Conservation (phyloP, 1,139 yeast species). For the Scheffersomyces insectosa region DNA sequence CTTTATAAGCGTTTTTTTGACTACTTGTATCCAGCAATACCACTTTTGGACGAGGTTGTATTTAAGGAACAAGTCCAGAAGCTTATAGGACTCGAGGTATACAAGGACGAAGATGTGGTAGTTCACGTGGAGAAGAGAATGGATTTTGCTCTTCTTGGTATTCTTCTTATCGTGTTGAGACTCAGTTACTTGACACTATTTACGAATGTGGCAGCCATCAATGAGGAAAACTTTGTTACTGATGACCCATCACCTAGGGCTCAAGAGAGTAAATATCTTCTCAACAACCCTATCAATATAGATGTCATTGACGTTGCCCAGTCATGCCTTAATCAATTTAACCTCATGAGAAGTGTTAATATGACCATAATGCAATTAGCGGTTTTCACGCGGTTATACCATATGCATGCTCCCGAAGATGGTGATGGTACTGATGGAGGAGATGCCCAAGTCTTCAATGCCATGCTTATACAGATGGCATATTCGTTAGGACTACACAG, state of each 20-base stretch:
- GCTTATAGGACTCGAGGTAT: conserved; percentile 18
- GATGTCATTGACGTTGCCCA: conserved; percentile 38
- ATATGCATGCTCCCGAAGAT: conserved; percentile 51
- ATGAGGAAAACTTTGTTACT: conserved; percentile 26
- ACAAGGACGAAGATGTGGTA: conserved; percentile 11
- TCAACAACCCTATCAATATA: conserved; percentile 31
- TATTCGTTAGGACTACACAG: conserved; percentile 48
- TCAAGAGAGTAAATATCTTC: conserved; percentile 25
- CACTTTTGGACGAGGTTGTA: conserved; percentile 49
- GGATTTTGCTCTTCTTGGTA: conserved; percentile 27
- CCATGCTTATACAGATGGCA: conserved; percentile 44
- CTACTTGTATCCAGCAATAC: conserved; percentile 49
- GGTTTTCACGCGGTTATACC: conserved; percentile 38
- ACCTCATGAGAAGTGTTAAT: conserved; percentile 43
- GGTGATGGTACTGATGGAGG: conserved; percentile 51
- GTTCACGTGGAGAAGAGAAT: conserved; percentile 17
- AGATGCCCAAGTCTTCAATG: conserved; percentile 41
- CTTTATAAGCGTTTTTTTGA: conserved; percentile 40
- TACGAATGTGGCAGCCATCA: conserved; percentile 26
- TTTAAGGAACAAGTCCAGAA: conserved; percentile 22
- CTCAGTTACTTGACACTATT: conserved; percentile 24
- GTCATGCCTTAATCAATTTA: conserved; percentile 39
- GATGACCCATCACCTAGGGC: conserved; percentile 23
- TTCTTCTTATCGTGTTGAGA: conserved; percentile 23
- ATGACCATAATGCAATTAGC: conserved; percentile 54